Evolutionary conservation across 2,329 filamentous ascomycete species (phyloP).

Genomic region (Colletotrichum filicis): DNA sequence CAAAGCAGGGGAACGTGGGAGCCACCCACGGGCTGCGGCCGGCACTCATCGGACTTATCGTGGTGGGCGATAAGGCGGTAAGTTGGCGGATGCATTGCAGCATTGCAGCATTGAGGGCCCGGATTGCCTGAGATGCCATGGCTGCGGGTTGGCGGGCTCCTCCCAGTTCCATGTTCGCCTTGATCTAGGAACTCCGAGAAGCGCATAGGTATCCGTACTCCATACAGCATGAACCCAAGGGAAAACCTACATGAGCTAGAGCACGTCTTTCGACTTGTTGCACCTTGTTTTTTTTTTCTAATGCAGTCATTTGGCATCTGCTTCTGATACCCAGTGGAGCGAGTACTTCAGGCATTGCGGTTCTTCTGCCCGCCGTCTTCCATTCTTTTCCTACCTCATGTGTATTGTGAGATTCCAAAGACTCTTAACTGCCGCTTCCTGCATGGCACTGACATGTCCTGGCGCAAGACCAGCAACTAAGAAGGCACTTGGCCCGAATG

Average conservation of each 20-base stretch:
- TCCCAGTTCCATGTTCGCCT: conserved; percentile 27
- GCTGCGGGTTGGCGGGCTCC: conserved; percentile 1
- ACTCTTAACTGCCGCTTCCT: not conserved
- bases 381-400: not conserved
- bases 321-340: not conserved
- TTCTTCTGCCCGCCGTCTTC: not conserved
- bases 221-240: not conserved
- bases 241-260: not conserved
- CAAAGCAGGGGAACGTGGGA: not conserved
- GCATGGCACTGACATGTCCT: conserved; percentile 29
- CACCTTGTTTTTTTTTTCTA: not conserved
- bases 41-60: conserved; percentile 23
- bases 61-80: conserved; percentile 22
- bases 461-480: conserved; percentile 16
- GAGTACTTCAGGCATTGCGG: not conserved
- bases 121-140: conserved; percentile 5
- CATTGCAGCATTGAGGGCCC: conserved; percentile 17
- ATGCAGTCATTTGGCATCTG: conserved; percentile 13
- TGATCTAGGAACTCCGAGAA: conserved; percentile 3
- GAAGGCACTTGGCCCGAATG: not conserved
- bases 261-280: not conserved
- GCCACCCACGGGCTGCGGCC: conserved; percentile 9
- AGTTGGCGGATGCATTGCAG: conserved; percentile 16
- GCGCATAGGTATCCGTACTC: not conserved
- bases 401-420: too few relatives aligned